phyloP scores from a whole-genome alignment of 257 asterid genomes.

The Agastache rugosa region DNA sequence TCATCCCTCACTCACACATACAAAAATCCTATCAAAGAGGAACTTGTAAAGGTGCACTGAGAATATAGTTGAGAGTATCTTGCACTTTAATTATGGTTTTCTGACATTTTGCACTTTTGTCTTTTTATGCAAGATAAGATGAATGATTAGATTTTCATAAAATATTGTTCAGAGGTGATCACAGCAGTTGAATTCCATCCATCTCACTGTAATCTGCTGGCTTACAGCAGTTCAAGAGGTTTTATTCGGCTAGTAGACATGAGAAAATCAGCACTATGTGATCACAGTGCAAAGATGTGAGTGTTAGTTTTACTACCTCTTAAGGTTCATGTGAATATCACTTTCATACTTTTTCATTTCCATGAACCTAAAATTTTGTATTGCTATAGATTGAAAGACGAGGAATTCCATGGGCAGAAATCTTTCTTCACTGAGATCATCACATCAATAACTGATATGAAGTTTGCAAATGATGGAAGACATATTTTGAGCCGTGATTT shows the following conservation, averaged over 20 bases:
- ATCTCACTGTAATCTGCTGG: conserved; percentile 77
- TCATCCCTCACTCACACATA: neutral
- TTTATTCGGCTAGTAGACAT: conserved; percentile 74
- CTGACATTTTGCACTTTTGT: conserved; percentile 11
- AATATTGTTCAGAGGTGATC: conserved; percentile 65
- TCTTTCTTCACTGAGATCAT: conserved; percentile 81
- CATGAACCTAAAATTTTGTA: conserved; percentile 21
- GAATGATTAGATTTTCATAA: conserved; percentile 38
- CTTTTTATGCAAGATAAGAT: conserved; percentile 25
- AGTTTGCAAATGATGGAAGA: conserved; percentile 78
- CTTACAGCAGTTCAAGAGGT: conserved; percentile 83
- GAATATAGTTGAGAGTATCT: neutral
- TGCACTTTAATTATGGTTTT: conserved; percentile 20
- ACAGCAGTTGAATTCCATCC: conserved; percentile 87
- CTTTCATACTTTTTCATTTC: conserved; percentile 16
- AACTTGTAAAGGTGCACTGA: neutral
- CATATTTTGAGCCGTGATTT: conserved; percentile 76
- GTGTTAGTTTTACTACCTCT: conserved; percentile 35
- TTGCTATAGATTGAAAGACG: conserved; percentile 64
- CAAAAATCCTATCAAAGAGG: neutral
- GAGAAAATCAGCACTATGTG: conserved; percentile 86
- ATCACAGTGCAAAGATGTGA: conserved; percentile 66
- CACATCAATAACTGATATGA: conserved; percentile 74
- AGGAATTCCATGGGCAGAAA: conserved; percentile 55
- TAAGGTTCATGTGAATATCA: conserved; percentile 3